phyloP scores from a whole-genome alignment of 805 yeast genomes.

The Yarrowia sp. region DNA sequence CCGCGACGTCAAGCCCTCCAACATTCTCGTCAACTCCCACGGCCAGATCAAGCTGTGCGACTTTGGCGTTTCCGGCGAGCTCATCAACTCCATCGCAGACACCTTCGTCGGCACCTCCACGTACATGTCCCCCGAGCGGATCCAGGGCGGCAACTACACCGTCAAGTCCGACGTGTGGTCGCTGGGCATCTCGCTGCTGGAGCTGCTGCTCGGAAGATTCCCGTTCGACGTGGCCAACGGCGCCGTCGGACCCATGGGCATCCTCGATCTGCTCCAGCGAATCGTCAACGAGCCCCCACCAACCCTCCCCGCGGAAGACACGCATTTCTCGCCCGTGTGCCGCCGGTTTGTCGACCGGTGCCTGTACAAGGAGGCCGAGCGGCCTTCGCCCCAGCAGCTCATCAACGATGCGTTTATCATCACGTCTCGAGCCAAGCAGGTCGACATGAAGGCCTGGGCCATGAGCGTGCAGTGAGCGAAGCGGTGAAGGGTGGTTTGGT shows the following conservation, averaged over 20 bases:
- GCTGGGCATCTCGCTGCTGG: slow-evolving; percentile 83
- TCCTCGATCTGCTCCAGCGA: slow-evolving; percentile 83
- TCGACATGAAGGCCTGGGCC: slow-evolving; percentile 33
- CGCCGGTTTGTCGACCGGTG: slow-evolving; percentile 73
- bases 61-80: slow-evolving; percentile 91
- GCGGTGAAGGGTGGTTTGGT: not conserved
- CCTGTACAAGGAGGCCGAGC: slow-evolving; percentile 65
- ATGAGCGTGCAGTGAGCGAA: slow-evolving; percentile 21
- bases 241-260: slow-evolving; percentile 56
- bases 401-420: slow-evolving; percentile 41
- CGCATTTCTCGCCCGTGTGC: slow-evolving; percentile 48
- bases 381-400: slow-evolving; percentile 75
- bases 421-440: slow-evolving; percentile 32
- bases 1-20: slow-evolving; percentile 93
- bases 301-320: slow-evolving; percentile 47
- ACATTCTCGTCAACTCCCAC: slow-evolving; percentile 78
- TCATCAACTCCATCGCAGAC: slow-evolving; percentile 91
- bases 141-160: slow-evolving; percentile 90
- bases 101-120: slow-evolving; percentile 98
- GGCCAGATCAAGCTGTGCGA: slow-evolving; percentile 93
- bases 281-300: slow-evolving; percentile 95
- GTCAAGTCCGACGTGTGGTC: slow-evolving; percentile 99
- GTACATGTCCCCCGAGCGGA: slow-evolving; percentile 96
- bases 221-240: slow-evolving; percentile 50
- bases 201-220: slow-evolving; percentile 78